Evolutionary conservation across 2,329 filamentous ascomycete species (phyloP).

Genomic region (Arthrobotrys entomopaga): DNA sequence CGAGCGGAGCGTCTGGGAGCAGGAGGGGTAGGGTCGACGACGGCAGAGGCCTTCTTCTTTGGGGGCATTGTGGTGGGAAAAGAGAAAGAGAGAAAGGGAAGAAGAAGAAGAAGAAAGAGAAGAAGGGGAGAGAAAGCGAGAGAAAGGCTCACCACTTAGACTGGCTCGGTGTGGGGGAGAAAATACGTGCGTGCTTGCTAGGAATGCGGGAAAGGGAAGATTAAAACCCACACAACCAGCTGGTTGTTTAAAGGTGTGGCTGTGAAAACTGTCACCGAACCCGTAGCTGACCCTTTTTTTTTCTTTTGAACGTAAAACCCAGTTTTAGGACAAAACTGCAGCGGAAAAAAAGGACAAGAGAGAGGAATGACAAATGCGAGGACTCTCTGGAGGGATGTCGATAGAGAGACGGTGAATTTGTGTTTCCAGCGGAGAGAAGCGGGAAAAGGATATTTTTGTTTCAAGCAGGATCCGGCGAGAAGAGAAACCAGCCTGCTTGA

Average conservation of each 20-base stretch:
- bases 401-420: no score
- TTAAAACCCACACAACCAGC: neutral
- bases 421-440: slow-evolving; percentile 8
- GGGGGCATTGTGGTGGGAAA: slow-evolving; percentile 44
- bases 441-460: slow-evolving; percentile 24
- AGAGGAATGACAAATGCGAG: no score
- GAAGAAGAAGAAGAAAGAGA: slow-evolving; percentile 2
- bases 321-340: neutral
- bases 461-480: slow-evolving; percentile 36
- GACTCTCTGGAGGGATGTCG: no score
- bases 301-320: neutral
- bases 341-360: no score
- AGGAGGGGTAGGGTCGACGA: slow-evolving; percentile 26
- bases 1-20: slow-evolving; percentile 37
- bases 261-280: slow-evolving; percentile 6
- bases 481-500: neutral
- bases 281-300: slow-evolving; percentile 11
- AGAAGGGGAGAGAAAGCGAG: slow-evolving; percentile 2
- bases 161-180: neutral
- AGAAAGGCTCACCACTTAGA: neutral
- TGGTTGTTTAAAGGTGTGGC: slow-evolving; percentile 24
- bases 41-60: slow-evolving; percentile 32
- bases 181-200: neutral
- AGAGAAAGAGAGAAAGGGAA: neutral
- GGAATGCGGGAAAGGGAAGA: slow-evolving; percentile 16